Evolutionary conservation across 257 asterid species (phyloP), one percentile per base, ranked within the genome.

Genomic region (Forsythia viridissima): DNA sequence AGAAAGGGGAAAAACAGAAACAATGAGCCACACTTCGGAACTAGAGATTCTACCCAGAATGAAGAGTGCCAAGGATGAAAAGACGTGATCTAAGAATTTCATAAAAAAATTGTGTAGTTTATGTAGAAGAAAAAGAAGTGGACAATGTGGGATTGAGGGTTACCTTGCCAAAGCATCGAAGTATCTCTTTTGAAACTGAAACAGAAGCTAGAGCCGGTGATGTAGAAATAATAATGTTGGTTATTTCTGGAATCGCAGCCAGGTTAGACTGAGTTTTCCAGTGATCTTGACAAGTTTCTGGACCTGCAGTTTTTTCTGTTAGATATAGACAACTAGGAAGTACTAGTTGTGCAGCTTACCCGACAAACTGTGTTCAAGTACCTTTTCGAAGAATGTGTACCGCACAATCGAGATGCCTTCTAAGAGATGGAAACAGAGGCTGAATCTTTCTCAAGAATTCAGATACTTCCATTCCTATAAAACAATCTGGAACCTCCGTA

Each of bases 141-240:
- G 57, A 75, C 59, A 40, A 38, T n/a, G 63, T 72, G 57, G n/a
- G 66, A 51, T 66, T 73, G 59, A 73, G 57, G 41, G 80, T 83
- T 86, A 93, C 98, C 97, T 92, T 93, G 90, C 93, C 89, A 85
- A 93, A 88, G 93, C 96, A 91, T 78, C 80, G 86, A 79, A 93
- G 91, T 70, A 91, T 88, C 93, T 87, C 97, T 80, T 83, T 87
- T 69, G 86, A 81, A 68, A 89, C 91, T 73, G 90, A 86, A 74
- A 80, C 74, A 40, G 87, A 82, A 80, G 89, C 90, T 74, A 76
- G 81, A 80, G 81, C 81, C 59, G 88, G 87, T 65, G 89, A 84
- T 82, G 89, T 86, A 43, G 82, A 82, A 78, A 88, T 78, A 70
- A 72, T 37, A 83, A 81, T 80, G 78, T 82, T 78, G 57, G 72